These are phyloP conservation scores for Rhexocercosporidium sp. DNA, from an alignment of 2,329 filamentous ascomycete genomes.

Conservation along the genomic window DNA sequence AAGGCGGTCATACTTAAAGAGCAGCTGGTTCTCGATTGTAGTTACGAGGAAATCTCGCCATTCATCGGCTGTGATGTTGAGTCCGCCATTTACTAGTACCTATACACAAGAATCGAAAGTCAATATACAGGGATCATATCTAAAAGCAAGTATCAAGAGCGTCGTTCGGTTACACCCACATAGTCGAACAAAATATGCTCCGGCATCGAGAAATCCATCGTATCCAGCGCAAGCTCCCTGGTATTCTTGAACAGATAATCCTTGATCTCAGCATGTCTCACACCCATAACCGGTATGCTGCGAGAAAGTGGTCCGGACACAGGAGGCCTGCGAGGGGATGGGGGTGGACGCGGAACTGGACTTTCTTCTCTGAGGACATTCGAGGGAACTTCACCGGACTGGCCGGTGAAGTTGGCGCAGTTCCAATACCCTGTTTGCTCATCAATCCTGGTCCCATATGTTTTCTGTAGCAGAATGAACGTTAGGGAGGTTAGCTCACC, in stretches of 20 bases:
- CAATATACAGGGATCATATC: too few relatives aligned
- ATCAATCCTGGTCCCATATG: not conserved
- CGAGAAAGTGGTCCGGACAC: not conserved
- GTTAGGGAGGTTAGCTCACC: not conserved
- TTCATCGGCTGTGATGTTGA: slow-evolving; percentile 16
- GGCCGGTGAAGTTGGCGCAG: not conserved
- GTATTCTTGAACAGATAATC: slow-evolving; percentile 15
- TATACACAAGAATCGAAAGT: slow-evolving; percentile 11
- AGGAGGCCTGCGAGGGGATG: not conserved
- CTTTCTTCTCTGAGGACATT: not conserved
- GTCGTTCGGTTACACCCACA: not conserved
- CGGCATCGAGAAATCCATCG: slow-evolving; percentile 22
- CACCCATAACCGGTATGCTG: not conserved
- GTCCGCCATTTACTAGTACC: slow-evolving; percentile 10
- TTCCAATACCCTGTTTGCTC: not conserved
- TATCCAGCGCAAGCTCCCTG: slow-evolving; percentile 19
- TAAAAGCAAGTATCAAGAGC: not conserved
- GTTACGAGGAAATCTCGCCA: slow-evolving; percentile 18
- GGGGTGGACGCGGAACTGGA: not conserved
- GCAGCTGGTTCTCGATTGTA: not conserved
- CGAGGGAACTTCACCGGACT: not conserved
- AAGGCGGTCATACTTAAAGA: not conserved
- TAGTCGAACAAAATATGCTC: slow-evolving; percentile 22
- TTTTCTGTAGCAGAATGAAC: too few relatives aligned
- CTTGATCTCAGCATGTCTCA: slow-evolving; percentile 13